Evolutionary conservation across 2,329 filamentous ascomycete species (phyloP).

Genomic region (Hirsutella minnesotensis): DNA sequence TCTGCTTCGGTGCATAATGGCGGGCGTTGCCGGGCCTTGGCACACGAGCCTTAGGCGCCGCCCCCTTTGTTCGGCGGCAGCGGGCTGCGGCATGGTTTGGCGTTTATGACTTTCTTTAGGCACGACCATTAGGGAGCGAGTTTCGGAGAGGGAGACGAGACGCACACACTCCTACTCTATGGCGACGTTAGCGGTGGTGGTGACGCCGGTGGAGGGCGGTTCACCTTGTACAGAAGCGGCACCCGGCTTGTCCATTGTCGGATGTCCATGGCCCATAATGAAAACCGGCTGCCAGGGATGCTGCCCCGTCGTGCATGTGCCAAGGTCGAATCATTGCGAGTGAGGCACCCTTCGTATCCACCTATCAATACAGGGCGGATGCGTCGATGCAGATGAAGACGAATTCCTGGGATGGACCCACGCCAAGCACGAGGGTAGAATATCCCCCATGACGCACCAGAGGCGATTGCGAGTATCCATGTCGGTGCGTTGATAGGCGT

Average conservation of each 20-base stretch:
- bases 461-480: no score
- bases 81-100: conserved; percentile 3
- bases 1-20: conserved; percentile 2
- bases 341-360: no score
- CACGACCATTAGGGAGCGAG: neutral
- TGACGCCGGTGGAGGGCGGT: neutral
- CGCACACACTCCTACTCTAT: neutral
- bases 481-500: no score
- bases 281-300: no score
- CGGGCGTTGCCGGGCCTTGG: conserved; percentile 3
- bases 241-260: neutral
- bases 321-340: no score
- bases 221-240: neutral
- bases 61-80: neutral
- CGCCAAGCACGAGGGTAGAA: no score
- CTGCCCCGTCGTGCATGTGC: no score
- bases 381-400: no score
- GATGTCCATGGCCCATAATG: neutral
- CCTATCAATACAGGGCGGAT: no score
- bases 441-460: no score
- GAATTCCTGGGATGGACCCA: no score
- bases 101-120: conserved; percentile 3
- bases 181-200: neutral
- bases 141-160: neutral
- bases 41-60: neutral